Evolutionary conservation across 1,284 basidiomycete genomes (phyloP), one percentile per base, ranked within the genome.

Genomic region (Clitocybe nebularis): DNA sequence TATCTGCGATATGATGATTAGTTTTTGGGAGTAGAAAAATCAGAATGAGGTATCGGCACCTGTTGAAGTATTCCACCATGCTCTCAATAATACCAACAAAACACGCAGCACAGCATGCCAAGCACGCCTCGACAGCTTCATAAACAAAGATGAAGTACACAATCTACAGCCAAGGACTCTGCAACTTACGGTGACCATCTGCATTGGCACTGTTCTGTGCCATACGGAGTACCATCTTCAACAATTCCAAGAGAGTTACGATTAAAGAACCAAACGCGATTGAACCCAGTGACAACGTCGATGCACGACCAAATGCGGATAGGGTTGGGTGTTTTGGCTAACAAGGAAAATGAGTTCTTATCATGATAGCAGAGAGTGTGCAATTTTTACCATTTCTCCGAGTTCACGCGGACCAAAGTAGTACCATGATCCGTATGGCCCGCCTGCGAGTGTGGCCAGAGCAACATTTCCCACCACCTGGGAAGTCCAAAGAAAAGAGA

Each of bases 181-280:
- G 5, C 1, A 3, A 67, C 82, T 62, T 49, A 88, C 84, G 79
- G 61, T 89, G 81, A 3, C 89, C 90, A 39, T 91, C 77, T 0
- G 71, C 69, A 21, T 73, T 74, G n/a, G 88, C 84, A 48, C 79
- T 82, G 56, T 84, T 77, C 51, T 81, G 72, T 9, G 81, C 64
- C 14, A 79, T 65, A 41, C 81, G 77, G 36, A 94, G 59, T 29
- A 90, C 57, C 44, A 91, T 70, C 34, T 81, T 69, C 33, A 93
- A 52, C 3, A 93, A 58, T 54, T 95, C 92, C 35, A 95, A 70
- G 21, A 95, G 59, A 0, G 93, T 91, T 33, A 95, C 91, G 48
- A 95, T 89, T 54, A 95, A 69, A 2, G 85, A 89, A 3, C 92
- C 92, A 56, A 94, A 93, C 3, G 89, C 89, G 54, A 95, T 92